Base-by-base conservation (phyloP, 2,329 filamentous ascomycete species). In the Fusarium coffeatum region DNA sequence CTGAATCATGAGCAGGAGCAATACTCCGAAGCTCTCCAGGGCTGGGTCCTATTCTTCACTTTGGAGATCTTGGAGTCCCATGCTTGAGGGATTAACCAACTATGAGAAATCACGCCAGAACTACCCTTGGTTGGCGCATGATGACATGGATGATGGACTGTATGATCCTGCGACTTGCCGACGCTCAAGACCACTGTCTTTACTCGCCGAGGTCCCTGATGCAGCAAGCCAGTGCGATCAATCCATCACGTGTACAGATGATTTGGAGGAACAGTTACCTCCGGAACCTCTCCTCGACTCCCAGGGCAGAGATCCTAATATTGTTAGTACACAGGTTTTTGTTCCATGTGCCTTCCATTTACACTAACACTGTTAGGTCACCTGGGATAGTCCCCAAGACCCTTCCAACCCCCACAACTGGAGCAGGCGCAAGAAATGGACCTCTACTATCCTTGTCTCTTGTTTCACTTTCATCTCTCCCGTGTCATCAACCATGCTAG, bases 391-490 rank as follows among this genome's bases (percentile, higher is more conserved):
- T 0, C 78, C 80, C 6, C 77, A 85, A 20, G 81, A 83, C 58
- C 79, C 78, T 4, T 63, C 51, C 5, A 81, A 82, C 58, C 81
- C 81, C 3, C 72, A 77, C 50, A 88, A 88, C 71, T 89, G 87
- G 86, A 72, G 68, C 3, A 72, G 66, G 18, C 42, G 65, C 37
- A 74, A 76, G 65, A 80, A 80, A 63, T 80, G 78, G 79, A 71
- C 72, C 1, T 74, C 77, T 5, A 81, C 79, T 5, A 66, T 80
- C 18, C 74, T 77, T 34, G 80, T 79, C 22, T 82, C 79, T 1
- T 76, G 72, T 58, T 81, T 80, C 62, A 87, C 85, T 5, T 87
- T 88, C 72, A 86, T 88, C 55, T 87, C 86, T 0, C 86, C 87
- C 0, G 83, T 88, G 2, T 84, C 86, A 0, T 86, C 85, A 1